Evolutionary conservation across 2,329 filamentous ascomycete genomes (phyloP), one percentile per base, ranked within the genome.

Genomic region (Dactylellina haptotyla): DNA sequence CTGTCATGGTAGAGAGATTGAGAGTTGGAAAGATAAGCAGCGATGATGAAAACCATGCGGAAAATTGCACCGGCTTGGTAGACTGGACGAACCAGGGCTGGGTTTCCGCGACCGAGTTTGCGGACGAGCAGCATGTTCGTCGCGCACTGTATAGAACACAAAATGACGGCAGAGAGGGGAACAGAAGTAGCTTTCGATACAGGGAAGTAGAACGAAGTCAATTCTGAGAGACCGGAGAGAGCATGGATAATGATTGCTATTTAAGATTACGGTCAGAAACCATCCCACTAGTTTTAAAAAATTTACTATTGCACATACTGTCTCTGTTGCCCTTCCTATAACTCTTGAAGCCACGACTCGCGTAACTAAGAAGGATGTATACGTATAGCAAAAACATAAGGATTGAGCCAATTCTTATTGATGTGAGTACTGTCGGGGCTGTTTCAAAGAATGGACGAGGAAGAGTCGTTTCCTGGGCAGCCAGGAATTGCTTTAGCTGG

Each of bases 111-210:
- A 41, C 37, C 16, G 4, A 66, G 41, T 9, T 43, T 66, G 28
- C 62, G 62, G 20, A 66, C 62, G 8, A 66, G 39, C 4, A 66
- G 12, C 46, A 66, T 51, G 62, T 66, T 66, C n/a, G 62, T 66
- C 14, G 51, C 41, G 50, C 37, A 66, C 30, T 66, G 39, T 14
- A 57, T 37, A 1, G 39, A 3, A 28, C 62, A 66, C 12, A 66
- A 51, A 20, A 57, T n/a, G 2, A 66, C 62, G 16, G 51, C 62
- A 23, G 62, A 37, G n/a, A 57, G 10, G 4, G 51, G 50, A 16
- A 66, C 28, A 1, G 62, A 45, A 9, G 39, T 25, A 4, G 3
- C 5, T 10, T 39, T 39, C 10, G 58, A 37, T 12, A 41, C 4
- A 4, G 62, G 62, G 16, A 57, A 32, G 23, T 66, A 66, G 41